Base-by-base conservation (phyloP, 2,329 filamentous ascomycete genomes). In the Xylaria polymorpha region DNA sequence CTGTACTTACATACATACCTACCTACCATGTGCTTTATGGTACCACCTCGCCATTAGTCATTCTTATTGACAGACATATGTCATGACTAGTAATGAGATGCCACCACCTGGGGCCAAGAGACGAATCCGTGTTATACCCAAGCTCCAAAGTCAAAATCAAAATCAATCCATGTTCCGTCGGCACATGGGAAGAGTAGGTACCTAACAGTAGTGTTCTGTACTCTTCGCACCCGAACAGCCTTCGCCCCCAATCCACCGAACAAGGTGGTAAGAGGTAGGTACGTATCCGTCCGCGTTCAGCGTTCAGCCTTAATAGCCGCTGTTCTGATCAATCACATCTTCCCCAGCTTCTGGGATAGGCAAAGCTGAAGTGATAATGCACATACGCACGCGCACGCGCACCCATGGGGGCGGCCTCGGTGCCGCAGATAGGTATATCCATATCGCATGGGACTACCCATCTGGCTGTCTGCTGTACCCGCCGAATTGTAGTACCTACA, bases 311-410 rank as follows among this genome's bases (percentile, higher is more conserved):
- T 64, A 66, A 53, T 43, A 32, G 41, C 41, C 48, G 20, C 32
- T 61, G n/a, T 46, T 8, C 59, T 58, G 51, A 39, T 53, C 58
- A 50, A 66, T 58, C 39, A 64, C 25, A 50, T 37, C 58, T 55
- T 59, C 48, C 63, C 63, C 63, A 60, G 63, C 59, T 69, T 66
- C 67, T 63, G 25, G 53, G 58, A 55, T 53, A 55, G 67, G 53
- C 25, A 66, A 66, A 69, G 59, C 67, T 63, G 63, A 59, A 43
- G 53, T 69, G 66, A 68, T 68, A 58, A 69, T 65, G 66, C 66
- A 65, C 25, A 53, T 61, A 58, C 58, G 57, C 43, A 22, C 61
- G 37, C 66, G 62, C 25, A 53, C 58, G 62, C 58, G 57, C 43
- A 22, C 61, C 25, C 66, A 68, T 61, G 37, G 35, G 41, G n/a